phyloP scores from a whole-genome alignment of 148 eudicot species.

The Cornus florida region DNA sequence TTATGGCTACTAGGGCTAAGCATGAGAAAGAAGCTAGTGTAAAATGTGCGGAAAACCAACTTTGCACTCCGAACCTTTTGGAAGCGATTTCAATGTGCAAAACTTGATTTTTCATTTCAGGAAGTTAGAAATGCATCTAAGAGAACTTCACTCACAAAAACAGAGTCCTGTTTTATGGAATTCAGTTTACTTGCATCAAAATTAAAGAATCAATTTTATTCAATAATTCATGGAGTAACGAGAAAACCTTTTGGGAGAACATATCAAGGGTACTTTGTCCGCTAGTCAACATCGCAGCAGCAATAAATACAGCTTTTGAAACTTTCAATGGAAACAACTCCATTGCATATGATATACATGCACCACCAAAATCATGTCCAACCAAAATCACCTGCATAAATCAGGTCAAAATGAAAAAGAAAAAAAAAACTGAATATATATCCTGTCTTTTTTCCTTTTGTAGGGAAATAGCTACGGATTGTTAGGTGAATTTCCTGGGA shows the following conservation, averaged over 20 bases:
- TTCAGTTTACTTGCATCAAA: neutral
- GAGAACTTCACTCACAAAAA: neutral
- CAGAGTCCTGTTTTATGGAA: neutral
- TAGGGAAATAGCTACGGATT: neutral
- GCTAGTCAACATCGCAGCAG: constrained; percentile 74
- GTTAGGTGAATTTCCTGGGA: neutral
- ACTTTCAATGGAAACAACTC: constrained; percentile 65
- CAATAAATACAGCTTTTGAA: constrained; percentile 78
- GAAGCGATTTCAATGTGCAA: constrained; percentile 6
- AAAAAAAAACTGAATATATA: neutral
- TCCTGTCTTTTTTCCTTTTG: neutral
- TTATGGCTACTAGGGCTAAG: neutral
- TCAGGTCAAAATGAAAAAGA: constrained; percentile 3
- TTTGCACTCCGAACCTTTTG: neutral
- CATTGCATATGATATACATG: constrained; percentile 89
- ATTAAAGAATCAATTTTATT: neutral
- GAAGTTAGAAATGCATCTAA: neutral
- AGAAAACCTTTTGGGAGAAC: constrained; percentile 70
- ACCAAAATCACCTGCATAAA: constrained; percentile 80
- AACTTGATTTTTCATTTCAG: neutral
- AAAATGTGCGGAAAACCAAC: neutral
- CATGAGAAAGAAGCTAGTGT: neutral
- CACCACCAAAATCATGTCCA: constrained; percentile 96
- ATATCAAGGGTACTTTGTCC: constrained; percentile 85
- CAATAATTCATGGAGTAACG: neutral